Evolutionary conservation across 2,329 filamentous ascomycete species (phyloP).

Genomic region (Arthroderma uncinatum): DNA sequence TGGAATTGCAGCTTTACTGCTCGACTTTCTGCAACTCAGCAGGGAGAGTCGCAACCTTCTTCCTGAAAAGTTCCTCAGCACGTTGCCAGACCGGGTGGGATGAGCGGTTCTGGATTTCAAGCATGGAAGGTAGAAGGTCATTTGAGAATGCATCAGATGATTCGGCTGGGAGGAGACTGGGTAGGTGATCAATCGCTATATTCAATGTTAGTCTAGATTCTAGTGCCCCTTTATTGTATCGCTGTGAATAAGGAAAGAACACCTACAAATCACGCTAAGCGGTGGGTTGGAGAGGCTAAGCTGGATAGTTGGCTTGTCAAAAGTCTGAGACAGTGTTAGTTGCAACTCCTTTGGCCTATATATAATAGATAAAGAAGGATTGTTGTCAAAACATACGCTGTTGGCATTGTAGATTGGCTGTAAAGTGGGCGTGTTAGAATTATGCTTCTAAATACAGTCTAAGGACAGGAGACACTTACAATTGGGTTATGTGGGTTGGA

Average conservation of each 20-base stretch:
- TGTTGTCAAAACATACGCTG: constrained; percentile 36
- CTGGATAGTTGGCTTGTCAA: constrained; percentile 73
- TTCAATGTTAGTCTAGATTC: neutral
- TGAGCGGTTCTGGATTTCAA: constrained; percentile 64
- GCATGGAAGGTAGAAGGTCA: constrained; percentile 64
- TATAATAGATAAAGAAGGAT: neutral
- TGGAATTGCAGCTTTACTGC: neutral
- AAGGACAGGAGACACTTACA: constrained; percentile 11
- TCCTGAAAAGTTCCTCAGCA: constrained; percentile 71
- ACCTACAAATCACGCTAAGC: constrained; percentile 61
- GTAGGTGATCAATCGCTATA: constrained; percentile 62
- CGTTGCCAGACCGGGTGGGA: constrained; percentile 67
- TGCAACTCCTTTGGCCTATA: neutral
- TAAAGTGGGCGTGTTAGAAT: neutral
- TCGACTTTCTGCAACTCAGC: constrained; percentile 23
- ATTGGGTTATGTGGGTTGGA: constrained; percentile 41
- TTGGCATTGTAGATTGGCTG: constrained; percentile 68
- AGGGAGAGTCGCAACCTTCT: constrained; percentile 65
- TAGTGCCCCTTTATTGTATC: neutral
- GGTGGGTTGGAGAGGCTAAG: constrained; percentile 51
- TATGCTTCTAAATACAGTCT: neutral
- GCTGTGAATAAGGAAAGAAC: neutral
- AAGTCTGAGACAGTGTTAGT: constrained; percentile 41
- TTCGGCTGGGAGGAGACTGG: constrained; percentile 73
- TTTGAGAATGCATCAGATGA: constrained; percentile 74